Evolutionary conservation across 108 stramenopile genomes (phyloP).

Genomic region (Conticribra weissflogii): DNA sequence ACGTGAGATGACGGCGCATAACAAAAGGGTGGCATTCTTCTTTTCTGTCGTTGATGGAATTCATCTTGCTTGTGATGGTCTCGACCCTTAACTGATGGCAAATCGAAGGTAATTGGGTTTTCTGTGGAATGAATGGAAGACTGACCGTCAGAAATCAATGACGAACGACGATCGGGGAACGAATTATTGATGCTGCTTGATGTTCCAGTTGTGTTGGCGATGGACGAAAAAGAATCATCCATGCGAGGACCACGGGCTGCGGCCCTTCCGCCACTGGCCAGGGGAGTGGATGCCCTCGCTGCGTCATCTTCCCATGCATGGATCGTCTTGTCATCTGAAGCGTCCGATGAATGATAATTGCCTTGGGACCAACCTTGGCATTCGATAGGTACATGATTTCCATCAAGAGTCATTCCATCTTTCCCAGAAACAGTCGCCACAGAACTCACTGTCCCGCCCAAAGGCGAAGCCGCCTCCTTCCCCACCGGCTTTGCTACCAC

Average conservation of each 20-base stretch:
- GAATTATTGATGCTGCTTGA: no score
- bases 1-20: constrained; percentile 56
- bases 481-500: not conserved
- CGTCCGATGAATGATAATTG: no score
- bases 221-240: no score
- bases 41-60: not conserved
- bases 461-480: not conserved
- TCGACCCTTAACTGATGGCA: not conserved
- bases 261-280: constrained; percentile 9
- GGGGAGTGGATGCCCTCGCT: constrained; percentile 14
- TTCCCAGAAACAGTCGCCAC: no score
- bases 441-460: no score
- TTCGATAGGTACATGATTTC: no score
- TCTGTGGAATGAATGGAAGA: not conserved
- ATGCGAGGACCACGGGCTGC: no score
- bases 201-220: no score
- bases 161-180: no score
- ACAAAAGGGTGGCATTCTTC: constrained; percentile 30
- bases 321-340: not conserved
- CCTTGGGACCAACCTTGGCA: no score
- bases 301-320: constrained; percentile 2
- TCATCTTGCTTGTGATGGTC: constrained; percentile 5
- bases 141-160: no score
- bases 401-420: no score
- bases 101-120: not conserved